Evolutionary conservation across 106 monocot species (phyloP).

Genomic region (Acorus gramineus): DNA sequence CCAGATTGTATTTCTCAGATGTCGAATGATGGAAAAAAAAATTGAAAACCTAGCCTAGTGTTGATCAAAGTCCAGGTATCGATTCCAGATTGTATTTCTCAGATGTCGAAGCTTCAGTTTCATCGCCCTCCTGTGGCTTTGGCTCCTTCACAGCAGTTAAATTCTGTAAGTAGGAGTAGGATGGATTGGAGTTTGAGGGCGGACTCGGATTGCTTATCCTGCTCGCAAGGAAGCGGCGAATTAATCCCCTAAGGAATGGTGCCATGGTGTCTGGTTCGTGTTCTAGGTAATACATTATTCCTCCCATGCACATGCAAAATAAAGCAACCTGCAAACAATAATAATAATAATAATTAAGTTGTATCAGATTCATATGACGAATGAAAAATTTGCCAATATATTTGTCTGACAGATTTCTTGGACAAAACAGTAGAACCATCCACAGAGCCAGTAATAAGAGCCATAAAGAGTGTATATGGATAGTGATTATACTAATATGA

Average conservation of each 20-base stretch:
- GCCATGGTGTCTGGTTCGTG: constrained; percentile 96
- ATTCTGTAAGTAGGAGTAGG: constrained; percentile 52
- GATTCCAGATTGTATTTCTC: constrained; percentile 79
- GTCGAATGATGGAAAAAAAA: background rate
- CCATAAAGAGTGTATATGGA: no score
- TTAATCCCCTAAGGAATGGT: constrained; percentile 76
- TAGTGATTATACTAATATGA: no score
- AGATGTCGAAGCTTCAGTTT: constrained; percentile 15
- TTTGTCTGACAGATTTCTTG: no score
- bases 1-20: constrained; percentile 68
- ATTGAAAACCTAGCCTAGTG: no score
- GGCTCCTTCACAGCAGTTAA: constrained; percentile 30
- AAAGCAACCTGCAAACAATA: constrained; percentile 59
- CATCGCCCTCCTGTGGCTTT: constrained; percentile 12
- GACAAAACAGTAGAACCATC: no score
- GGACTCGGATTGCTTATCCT: constrained; percentile 83
- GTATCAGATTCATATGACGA: background rate
- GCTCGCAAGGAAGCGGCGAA: constrained; percentile 82
- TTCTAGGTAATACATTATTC: constrained; percentile 96
- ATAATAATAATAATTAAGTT: no score
- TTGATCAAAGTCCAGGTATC: constrained; percentile 52
- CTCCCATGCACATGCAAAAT: constrained; percentile 92
- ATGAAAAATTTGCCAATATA: background rate
- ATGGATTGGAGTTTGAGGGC: constrained; percentile 33
- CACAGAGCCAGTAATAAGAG: no score